phyloP scores from a whole-genome alignment of 2,329 filamentous ascomycete genomes.

The Arthrobotrys conoides region DNA sequence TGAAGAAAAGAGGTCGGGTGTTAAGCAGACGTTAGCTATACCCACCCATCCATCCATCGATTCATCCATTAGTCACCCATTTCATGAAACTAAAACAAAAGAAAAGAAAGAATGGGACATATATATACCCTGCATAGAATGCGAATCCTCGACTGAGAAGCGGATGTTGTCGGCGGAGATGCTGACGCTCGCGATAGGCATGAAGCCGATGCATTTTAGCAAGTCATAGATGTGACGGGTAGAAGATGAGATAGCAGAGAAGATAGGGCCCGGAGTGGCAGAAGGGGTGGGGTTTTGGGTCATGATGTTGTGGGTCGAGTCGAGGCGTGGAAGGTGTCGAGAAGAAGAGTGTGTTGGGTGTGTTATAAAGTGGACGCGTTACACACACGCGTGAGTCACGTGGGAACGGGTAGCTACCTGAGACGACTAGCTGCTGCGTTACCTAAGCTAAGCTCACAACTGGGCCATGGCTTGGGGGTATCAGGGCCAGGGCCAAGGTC shows the following conservation, averaged over 20 bases:
- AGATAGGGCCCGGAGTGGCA: constrained; percentile 71
- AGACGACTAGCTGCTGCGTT: not conserved
- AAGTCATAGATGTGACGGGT: constrained; percentile 80
- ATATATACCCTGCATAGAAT: constrained; percentile 86
- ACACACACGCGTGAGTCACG: constrained; percentile 24
- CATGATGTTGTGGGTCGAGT: constrained; percentile 21
- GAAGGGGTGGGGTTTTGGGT: constrained; percentile 43
- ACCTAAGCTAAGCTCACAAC: no score
- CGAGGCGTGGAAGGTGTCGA: not conserved
- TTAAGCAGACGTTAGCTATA: constrained; percentile 66
- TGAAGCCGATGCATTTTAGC: constrained; percentile 74
- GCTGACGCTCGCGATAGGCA: constrained; percentile 75
- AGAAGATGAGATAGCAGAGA: constrained; percentile 82
- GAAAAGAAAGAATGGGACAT: not conserved
- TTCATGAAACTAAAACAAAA: not conserved
- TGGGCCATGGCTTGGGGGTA: no score
- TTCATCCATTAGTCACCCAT: not conserved
- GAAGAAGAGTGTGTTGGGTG: constrained; percentile 41
- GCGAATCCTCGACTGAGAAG: constrained; percentile 88
- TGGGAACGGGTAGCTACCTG: not conserved
- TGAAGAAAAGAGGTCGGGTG: constrained; percentile 91
- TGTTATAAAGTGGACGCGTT: constrained; percentile 41
- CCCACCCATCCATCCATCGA: not conserved
- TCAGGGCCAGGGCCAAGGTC: no score
- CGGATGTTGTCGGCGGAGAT: constrained; percentile 87